Evolutionary conservation across 116 monocot species (phyloP).

Genomic region (Dioscorea cayenensis): DNA sequence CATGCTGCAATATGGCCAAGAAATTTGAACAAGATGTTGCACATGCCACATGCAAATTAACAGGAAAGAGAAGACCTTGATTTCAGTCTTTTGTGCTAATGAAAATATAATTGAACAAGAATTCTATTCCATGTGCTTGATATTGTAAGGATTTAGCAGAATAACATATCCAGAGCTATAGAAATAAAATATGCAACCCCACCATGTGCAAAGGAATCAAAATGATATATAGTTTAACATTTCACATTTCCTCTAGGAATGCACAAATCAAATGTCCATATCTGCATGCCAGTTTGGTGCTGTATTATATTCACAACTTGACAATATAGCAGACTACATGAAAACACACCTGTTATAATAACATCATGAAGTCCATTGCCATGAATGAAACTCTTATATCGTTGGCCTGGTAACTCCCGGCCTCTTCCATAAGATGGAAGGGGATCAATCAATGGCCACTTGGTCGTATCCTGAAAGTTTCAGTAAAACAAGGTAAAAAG

Average conservation of each 20-base stretch:
- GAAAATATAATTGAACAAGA: neutral
- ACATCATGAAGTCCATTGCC: slow-evolving; percentile 51
- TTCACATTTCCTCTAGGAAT: neutral
- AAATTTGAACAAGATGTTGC: too few species aligned
- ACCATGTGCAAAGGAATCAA: neutral
- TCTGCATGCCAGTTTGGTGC: neutral
- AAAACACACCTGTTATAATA: slow-evolving; percentile 45
- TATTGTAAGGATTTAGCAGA: neutral
- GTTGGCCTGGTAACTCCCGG: slow-evolving; percentile 50
- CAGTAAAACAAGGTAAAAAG: neutral
- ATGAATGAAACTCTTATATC: slow-evolving; percentile 53
- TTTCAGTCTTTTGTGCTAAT: neutral
- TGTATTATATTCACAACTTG: too few species aligned
- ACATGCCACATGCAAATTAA: too few species aligned
- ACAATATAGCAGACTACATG: too few species aligned
- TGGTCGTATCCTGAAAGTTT: slow-evolving; percentile 26
- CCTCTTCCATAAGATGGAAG: slow-evolving; percentile 72
- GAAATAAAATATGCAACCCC: neutral
- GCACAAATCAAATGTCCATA: neutral
- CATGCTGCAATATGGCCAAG: too few species aligned
- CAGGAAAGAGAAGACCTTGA: too few species aligned
- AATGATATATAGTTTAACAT: neutral
- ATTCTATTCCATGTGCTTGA: neutral
- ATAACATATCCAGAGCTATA: neutral
- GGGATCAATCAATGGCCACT: slow-evolving; percentile 49